Base-by-base conservation (phyloP, 192 early-diverging fungal species). In the Helicostylum pulchrum region DNA sequence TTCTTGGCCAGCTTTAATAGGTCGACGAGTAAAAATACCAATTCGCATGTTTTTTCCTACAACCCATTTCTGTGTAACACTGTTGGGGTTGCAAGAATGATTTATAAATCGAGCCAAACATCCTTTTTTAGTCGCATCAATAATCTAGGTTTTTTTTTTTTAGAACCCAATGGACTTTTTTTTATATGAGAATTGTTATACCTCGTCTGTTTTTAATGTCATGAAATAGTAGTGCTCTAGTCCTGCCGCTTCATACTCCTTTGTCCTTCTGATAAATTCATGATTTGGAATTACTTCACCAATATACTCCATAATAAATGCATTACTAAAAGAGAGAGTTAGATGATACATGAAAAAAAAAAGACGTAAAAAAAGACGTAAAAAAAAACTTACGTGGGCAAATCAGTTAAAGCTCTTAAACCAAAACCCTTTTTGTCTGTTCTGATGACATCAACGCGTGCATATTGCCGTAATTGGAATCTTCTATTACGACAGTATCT, bases 151-250 rank as follows among this genome's bases (percentile, higher is more conserved):
- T 1, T 1, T 53, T 26, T 26, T 62, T 39, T 2, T 39, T 44
- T 26, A 26, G 14, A 39, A 36, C 4, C 1, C 14, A n/a, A 8
- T 12, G 17, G 17, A 12, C 17, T 9, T 12, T 17, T 48, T 11
- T 14, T 15, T 32, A 2, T 4, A 23, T 52, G 34, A 43, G 44
- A 8, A 6, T 43, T 17, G 15, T 9, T 61, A 36, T 75, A 92
- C 88, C 76, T 95, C 94, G 67, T 94, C 88, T n/a, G 87, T 82
- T 56, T 92, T 90, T 11, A 98, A 76, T 58, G 88, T 89, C 96
- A 99, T 98, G 77, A 98, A 99, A 65, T 99, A 99, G 73, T 98
- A 97, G 67, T 99, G 96, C 72, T 89, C 83, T 17, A 88, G 80
- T 46, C 93, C 94, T 44, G 85, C 84, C 31, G 85, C 60, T 55